Base-by-base conservation (phyloP, 345 rosid species). In the Isatis tinctoria region DNA sequence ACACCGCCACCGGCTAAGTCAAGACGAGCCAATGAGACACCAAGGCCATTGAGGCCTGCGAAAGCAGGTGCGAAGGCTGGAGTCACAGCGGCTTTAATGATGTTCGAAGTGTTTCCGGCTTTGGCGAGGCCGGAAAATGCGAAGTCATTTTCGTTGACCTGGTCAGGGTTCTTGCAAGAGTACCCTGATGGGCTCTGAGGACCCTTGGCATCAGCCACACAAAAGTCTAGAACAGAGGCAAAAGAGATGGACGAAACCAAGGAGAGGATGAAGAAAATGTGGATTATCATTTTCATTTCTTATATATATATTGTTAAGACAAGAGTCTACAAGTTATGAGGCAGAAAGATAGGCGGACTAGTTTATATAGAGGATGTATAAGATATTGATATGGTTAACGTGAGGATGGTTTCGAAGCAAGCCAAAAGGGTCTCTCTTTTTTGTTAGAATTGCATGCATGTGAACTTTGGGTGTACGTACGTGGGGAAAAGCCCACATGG, bases 71-170 rank as follows among this genome's bases (percentile, higher is more conserved):
- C 76, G 60, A 88, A 88, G 3, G 87, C 96, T 4, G 98, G 86
- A 65, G 93, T 90, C 18, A 87, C 96, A 0, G 93, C 87, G 0
- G 98, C 95, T 76, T 90, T 92, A 72, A 92, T 88, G 47, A 92
- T 16, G 82, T 82, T 86, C 0, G 87, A 45, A 49, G 90, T 88
- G 87, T 87, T 90, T 3, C 95, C 95, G 1, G 85, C 67, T 44
- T 27, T 40, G 3, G 35, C 95, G 0, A 90, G 85, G 57, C 93
- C 90, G 0, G 92, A 80, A 81, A 60, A 92, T 35, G 80, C 86
- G 11, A 92, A 92, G 61, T 92, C 96, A n/a, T 82, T 45, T 4
- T 65, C 89, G 0, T 85, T 85, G 69, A 90, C 87, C n/a, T 40
- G 60, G 4, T 71, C 81, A 16, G 76, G 49, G 72, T 75, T 80